Conservation (phyloP, 148 eudicot genomes). For the Simmondsia chinensis region DNA sequence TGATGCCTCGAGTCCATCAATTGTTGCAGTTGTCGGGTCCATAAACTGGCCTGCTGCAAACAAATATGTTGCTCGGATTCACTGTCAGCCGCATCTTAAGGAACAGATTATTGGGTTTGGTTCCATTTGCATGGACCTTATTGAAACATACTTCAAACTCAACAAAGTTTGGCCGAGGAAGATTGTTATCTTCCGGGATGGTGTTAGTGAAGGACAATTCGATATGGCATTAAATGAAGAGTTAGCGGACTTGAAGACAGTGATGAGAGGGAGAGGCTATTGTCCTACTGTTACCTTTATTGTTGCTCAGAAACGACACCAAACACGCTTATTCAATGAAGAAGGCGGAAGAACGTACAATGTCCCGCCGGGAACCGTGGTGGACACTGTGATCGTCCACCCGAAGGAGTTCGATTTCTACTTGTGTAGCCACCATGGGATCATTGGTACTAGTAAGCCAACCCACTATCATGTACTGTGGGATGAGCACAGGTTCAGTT, state of each 20-base stretch:
- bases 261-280: slow-evolving; percentile 11
- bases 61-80: slow-evolving; percentile 69
- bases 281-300: slow-evolving; percentile 78
- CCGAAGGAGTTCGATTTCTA: slow-evolving; percentile 81
- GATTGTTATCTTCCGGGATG: slow-evolving; percentile 48
- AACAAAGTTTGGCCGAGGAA: slow-evolving; percentile 13
- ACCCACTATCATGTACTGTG: slow-evolving; percentile 91
- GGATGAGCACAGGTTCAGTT: slow-evolving; percentile 80
- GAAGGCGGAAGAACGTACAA: slow-evolving; percentile 55
- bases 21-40: slow-evolving; percentile 86
- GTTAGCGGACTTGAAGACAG: slow-evolving; percentile 10
- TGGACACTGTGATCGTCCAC: slow-evolving; percentile 72
- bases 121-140: slow-evolving; percentile 14
- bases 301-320: slow-evolving; percentile 84
- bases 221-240: slow-evolving; percentile 56
- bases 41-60: slow-evolving; percentile 86
- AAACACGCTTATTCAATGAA: slow-evolving; percentile 67
- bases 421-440: slow-evolving; percentile 57
- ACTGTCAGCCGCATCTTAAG: slow-evolving; percentile 50
- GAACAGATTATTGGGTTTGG: slow-evolving; percentile 17
- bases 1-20: slow-evolving; percentile 70
- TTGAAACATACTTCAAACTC: slow-evolving; percentile 10
- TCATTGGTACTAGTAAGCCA: slow-evolving; percentile 77
- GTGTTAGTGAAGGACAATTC: slow-evolving; percentile 94
- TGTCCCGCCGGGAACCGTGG: slow-evolving; percentile 59